phyloP scores from a whole-genome alignment of 2,329 filamentous ascomycete species.

The Neobulgaria alba region DNA sequence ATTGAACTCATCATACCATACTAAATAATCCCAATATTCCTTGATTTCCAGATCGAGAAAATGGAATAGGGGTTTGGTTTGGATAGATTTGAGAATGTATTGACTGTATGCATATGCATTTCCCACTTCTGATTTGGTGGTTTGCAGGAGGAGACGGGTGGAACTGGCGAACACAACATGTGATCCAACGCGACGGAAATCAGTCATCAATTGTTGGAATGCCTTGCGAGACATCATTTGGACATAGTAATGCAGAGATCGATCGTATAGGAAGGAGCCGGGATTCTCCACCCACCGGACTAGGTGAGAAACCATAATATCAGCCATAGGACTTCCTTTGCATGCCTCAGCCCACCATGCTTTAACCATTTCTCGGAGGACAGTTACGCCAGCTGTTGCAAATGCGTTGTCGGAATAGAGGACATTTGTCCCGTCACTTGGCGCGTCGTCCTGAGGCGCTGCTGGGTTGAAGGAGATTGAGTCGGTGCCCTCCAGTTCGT shows the following conservation, averaged over 20 bases:
- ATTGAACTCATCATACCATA: constrained; percentile 99
- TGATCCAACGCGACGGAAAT: constrained; percentile 90
- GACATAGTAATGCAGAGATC: constrained; percentile 90
- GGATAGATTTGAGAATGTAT: constrained; percentile 97
- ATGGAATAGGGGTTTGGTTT: constrained; percentile 88
- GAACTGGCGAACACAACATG: constrained; percentile 93
- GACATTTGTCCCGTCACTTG: constrained; percentile 55
- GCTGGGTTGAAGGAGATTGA: constrained; percentile 78
- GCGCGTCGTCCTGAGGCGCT: constrained; percentile 48
- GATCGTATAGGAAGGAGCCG: constrained; percentile 90
- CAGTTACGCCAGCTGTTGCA: constrained; percentile 80
- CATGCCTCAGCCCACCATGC: constrained; percentile 96
- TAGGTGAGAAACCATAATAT: constrained; percentile 93
- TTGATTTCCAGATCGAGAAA: constrained; percentile 96
- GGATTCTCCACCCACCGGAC: constrained; percentile 96
- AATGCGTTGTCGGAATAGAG: constrained; percentile 86
- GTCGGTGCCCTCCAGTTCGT: constrained; percentile 86
- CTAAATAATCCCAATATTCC: constrained; percentile 98
- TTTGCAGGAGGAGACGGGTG: constrained; percentile 84
- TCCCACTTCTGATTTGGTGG: constrained; percentile 90
- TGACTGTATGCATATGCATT: constrained; percentile 96
- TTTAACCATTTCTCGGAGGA: constrained; percentile 96
- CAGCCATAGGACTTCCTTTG: constrained; percentile 84
- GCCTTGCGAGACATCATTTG: constrained; percentile 98
- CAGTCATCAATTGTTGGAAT: constrained; percentile 91